Conservation (phyloP, 208 protist genomes). For the Trypanosoma boissoni region DNA sequence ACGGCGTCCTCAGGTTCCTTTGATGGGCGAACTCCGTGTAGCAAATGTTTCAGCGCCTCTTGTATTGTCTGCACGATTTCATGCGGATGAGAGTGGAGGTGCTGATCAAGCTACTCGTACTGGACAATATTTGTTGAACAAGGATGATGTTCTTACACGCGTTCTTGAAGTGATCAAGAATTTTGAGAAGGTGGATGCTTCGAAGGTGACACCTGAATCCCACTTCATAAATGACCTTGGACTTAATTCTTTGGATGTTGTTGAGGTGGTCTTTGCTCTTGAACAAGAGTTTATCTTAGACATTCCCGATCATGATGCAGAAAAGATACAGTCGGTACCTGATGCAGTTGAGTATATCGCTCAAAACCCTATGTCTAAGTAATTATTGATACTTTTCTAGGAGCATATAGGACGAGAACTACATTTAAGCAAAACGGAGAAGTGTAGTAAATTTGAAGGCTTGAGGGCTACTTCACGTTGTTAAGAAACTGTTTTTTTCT, state of each 20-base stretch:
- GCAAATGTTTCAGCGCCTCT: constrained; percentile 8
- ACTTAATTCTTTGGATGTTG: constrained; percentile 94
- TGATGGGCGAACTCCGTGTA: background rate
- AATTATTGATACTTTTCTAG: constrained; percentile 29
- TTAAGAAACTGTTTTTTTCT: too few relatives aligned
- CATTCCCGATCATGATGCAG: constrained; percentile 95
- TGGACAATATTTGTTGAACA: constrained; percentile 89
- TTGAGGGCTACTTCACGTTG: too few relatives aligned
- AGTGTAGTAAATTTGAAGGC: constrained; percentile 13
- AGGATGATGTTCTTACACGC: constrained; percentile 93
- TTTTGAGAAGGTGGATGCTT: constrained; percentile 94
- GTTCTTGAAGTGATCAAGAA: constrained; percentile 95
- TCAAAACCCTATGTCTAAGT: constrained; percentile 95
- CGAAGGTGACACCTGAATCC: constrained; percentile 86
- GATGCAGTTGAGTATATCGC: constrained; percentile 94
- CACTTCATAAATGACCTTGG: constrained; percentile 96
- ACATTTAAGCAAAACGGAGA: background rate
- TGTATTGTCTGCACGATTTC: constrained; percentile 44
- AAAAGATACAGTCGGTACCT: constrained; percentile 92
- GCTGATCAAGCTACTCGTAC: constrained; percentile 65
- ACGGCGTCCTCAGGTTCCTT: constrained; percentile 11
- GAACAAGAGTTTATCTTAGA: constrained; percentile 96
- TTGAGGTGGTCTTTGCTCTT: constrained; percentile 94
- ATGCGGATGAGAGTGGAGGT: constrained; percentile 37
- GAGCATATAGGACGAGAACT: background rate